Evolutionary conservation across 805 yeast species (phyloP).

Genomic region (Metschnikowia baotianmanensis): DNA sequence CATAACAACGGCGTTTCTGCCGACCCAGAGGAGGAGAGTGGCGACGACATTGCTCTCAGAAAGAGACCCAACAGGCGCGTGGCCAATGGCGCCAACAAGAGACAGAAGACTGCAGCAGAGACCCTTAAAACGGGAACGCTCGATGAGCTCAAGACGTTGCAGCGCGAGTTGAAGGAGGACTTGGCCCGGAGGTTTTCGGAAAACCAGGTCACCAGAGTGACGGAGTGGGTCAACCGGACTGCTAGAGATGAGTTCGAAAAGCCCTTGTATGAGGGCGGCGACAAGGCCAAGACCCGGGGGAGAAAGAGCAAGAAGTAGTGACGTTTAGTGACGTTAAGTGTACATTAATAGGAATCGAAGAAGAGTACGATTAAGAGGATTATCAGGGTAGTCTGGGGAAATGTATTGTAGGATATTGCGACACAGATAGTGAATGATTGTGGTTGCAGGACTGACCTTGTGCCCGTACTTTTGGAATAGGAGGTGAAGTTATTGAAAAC

Average conservation of each 20-base stretch:
- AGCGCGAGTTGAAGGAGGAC: conserved; percentile 28
- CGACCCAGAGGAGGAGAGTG: conserved; percentile 28
- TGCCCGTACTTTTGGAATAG: too few relatives aligned
- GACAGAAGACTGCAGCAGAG: conserved; percentile 35
- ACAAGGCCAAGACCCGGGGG: conserved; percentile 25
- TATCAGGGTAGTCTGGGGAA: too few relatives aligned
- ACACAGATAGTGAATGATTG: too few relatives aligned
- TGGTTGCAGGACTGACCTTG: too few relatives aligned
- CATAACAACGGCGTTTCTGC: conserved; percentile 8
- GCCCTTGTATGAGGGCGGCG: conserved; percentile 57
- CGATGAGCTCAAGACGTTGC: conserved; percentile 25
- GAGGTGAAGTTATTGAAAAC: too few relatives aligned
- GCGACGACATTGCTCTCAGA: conserved; percentile 25
- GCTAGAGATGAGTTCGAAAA: conserved; percentile 53
- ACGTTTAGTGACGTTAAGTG: too few relatives aligned
- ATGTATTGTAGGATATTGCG: too few relatives aligned
- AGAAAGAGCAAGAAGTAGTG: conserved; percentile 17
- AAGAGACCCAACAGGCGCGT: conserved; percentile 33
- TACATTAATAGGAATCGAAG: too few relatives aligned
- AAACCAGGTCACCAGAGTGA: conserved; percentile 45
- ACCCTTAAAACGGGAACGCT: conserved; percentile 27
- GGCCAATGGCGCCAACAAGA: conserved; percentile 32
- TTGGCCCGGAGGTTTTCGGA: conserved; percentile 35
- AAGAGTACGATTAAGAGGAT: too few relatives aligned
- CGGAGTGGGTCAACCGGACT: conserved; percentile 61